Evolutionary conservation across 495 filamentous ascomycete species (phyloP), one percentile per base, ranked within the genome.

Genomic region (Penicillium coprophilum): DNA sequence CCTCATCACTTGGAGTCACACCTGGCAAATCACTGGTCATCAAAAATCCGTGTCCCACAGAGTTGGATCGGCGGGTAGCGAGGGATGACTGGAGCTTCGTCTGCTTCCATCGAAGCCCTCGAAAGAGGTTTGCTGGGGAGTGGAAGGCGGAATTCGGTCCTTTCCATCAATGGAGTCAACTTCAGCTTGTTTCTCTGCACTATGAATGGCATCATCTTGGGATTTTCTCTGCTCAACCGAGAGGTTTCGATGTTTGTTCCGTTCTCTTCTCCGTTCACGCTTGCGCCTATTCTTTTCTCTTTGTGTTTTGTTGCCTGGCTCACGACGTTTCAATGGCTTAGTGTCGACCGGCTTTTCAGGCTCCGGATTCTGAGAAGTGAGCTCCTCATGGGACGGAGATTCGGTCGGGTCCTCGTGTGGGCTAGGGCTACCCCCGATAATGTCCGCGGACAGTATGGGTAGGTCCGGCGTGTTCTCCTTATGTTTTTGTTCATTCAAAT

Each of bases 1-100:
- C 73, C 73, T 77, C 75, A 75, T 72, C 72, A 62, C 70, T 55
- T 56, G 66, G 60, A 58, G 61, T 69, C 61, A 68, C 48, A 43
- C 58, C 61, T 62, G 59, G 68, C 58, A 64, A 75, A 74, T 77
- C 75, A 72, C 63, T 57, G 75, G 75, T 49, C 13, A 36, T 64
- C 64, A 70, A 75, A 77, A 76, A 77, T 68, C 73, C 71, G 56
- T 11, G 13, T 70, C 59, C 64, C 62, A 72, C 21, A 55, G 24
- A 3, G 7, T 15, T n/a, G 67, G 56, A 46, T 67, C 40, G 32
- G 56, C 48, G 24, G 61, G 55, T 38, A 65, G 53, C 9, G 49
- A 39, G 38, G 11, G 30, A 7, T 28, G 19, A 19, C 23, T 6
- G 30, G 40, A 46, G 20, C 21, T 51, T 7, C 23, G 34, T 27